A percentile compares a stretch with the other conserved stretches of the same genome.
These are phyloP conservation scores for Trichoderma brevicompactum DNA, from an alignment of 2,329 filamentous ascomycete species.

Conservation along the genomic window DNA sequence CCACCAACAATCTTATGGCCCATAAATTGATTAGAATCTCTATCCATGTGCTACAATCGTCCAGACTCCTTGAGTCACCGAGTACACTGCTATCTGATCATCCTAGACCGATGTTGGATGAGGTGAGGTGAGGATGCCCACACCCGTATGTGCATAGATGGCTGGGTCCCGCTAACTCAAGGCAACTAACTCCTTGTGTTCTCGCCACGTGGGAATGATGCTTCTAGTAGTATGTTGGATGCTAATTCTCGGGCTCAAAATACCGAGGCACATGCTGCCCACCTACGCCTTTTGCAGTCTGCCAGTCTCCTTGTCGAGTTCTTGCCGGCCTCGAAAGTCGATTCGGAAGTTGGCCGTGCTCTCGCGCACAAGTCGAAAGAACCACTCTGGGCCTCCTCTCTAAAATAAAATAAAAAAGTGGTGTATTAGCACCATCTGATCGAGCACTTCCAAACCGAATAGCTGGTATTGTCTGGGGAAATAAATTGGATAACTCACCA, in stretches of 20 bases:
- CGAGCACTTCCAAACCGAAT: too few relatives aligned
- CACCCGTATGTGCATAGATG: too few relatives aligned
- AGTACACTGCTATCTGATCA: background rate
- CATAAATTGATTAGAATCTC: background rate
- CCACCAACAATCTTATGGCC: too few relatives aligned
- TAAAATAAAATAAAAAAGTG: background rate
- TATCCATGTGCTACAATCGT: too few relatives aligned
- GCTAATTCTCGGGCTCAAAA: background rate
- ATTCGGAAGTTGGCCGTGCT: conserved; percentile 24
- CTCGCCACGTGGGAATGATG: background rate
- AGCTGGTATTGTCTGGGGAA: too few relatives aligned
- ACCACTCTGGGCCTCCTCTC: conserved; percentile 34
- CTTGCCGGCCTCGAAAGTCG: conserved; percentile 23
- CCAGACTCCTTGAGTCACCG: background rate
- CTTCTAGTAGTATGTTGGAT: background rate
- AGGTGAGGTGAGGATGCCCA: background rate
- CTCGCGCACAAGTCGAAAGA: conserved; percentile 31
- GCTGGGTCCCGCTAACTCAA: background rate
- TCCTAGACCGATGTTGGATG: background rate
- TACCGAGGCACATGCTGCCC: background rate
- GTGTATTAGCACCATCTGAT: too few relatives aligned
- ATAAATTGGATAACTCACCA: conserved; percentile 35
- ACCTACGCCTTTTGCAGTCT: conserved; percentile 17
- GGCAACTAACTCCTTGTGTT: background rate
- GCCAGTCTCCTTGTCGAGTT: conserved; percentile 20